These are phyloP conservation scores for Volutella citrinella DNA, from an alignment of 2,329 filamentous ascomycete genomes.

Conservation along the genomic window DNA sequence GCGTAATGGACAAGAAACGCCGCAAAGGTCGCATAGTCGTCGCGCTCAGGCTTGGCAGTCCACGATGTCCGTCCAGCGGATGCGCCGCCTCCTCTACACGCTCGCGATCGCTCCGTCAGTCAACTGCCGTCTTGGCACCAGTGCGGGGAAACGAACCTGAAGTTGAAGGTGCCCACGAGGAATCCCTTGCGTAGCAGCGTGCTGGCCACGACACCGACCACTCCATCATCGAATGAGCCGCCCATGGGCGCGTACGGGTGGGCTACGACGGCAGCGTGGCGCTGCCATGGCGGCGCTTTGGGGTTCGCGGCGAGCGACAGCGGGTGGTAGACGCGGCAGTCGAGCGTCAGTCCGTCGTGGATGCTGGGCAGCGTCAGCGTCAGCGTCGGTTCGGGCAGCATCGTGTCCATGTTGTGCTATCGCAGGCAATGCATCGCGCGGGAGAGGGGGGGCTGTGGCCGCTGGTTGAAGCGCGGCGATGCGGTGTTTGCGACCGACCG, in stretches of 20 bases:
- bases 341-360: conserved; percentile 70
- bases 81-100: conserved; percentile 66
- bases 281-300: conserved; percentile 39
- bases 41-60: conserved; percentile 76
- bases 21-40: conserved; percentile 80
- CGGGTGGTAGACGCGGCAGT: conserved; percentile 82
- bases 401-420: conserved; percentile 28
- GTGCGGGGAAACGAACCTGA: conserved; percentile 55
- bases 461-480: no score
- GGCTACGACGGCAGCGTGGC: conserved; percentile 65
- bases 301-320: conserved; percentile 36
- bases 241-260: conserved; percentile 91
- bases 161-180: conserved; percentile 86
- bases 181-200: conserved; percentile 69
- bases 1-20: conserved; percentile 77
- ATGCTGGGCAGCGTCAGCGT: conserved; percentile 81
- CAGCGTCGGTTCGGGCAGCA: conserved; percentile 56
- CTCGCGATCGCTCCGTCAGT: conserved; percentile 11
- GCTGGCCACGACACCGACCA: conserved; percentile 65
- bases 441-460: no score
- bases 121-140: neutral
- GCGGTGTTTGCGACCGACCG: no score
- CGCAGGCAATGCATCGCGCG: no score
- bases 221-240: conserved; percentile 77
- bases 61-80: conserved; percentile 82